Conservation (phyloP, 805 yeast genomes). For the Candida anglica region DNA sequence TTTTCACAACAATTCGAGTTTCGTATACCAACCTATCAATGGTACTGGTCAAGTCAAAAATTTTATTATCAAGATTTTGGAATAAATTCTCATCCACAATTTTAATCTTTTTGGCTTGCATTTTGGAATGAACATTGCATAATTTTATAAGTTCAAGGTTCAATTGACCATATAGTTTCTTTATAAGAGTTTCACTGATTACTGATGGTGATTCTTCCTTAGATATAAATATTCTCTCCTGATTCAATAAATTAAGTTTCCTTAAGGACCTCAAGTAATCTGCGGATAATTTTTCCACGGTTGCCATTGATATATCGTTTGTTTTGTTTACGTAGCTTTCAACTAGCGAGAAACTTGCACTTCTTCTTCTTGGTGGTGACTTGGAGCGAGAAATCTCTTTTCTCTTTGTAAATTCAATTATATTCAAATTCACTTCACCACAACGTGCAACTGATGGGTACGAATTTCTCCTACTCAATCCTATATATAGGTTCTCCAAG, state of each 20-base stretch:
- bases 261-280: neutral
- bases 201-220: neutral
- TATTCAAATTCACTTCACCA: conserved; percentile 13
- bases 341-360: conserved; percentile 22
- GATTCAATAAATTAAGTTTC: conserved; percentile 15
- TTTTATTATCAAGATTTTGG: conserved; percentile 21
- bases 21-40: conserved; percentile 38
- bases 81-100: conserved; percentile 27
- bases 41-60: conserved; percentile 26
- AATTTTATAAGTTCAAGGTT: conserved; percentile 29
- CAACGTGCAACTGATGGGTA: conserved; percentile 19
- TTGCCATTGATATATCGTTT: neutral
- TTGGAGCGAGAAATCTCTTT: neutral
- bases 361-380: conserved; percentile 6
- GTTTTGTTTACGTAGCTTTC: conserved; percentile 9
- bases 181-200: conserved; percentile 11
- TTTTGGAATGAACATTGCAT: conserved; percentile 20
- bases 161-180: conserved; percentile 19
- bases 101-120: conserved; percentile 19
- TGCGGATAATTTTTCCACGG: neutral
- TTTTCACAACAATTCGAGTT: conserved; percentile 34
- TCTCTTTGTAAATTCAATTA: conserved; percentile 7
- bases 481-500: neutral
- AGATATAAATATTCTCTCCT: conserved; percentile 2
- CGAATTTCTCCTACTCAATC: conserved; percentile 32